These are phyloP conservation scores for Phyllosticta capitalensis DNA, from an alignment of 2,329 filamentous ascomycete species.

Conservation along the genomic window DNA sequence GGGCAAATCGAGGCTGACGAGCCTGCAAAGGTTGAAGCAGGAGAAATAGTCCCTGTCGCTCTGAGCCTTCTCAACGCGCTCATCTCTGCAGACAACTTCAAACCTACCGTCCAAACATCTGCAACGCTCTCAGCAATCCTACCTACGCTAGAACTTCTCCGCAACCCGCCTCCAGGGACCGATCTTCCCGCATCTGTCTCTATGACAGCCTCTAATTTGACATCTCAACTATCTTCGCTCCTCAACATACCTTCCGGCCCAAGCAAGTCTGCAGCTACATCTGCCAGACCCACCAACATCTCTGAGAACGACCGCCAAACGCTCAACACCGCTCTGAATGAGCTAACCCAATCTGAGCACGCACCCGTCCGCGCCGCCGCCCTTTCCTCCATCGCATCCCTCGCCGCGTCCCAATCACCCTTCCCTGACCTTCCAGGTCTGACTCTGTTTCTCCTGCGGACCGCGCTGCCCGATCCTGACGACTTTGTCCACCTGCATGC, in stretches of 20 bases:
- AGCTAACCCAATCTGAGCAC: conserved; percentile 18
- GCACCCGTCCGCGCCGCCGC: conserved; percentile 30
- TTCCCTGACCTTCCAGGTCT: conserved; percentile 58
- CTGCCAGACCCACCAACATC: conserved; percentile 30
- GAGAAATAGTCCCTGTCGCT: conserved; percentile 31
- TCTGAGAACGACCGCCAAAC: conserved; percentile 16
- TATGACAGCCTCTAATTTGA: conserved; percentile 1
- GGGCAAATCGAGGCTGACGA: not conserved
- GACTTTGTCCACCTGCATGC: conserved; percentile 64
- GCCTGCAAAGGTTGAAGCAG: conserved; percentile 18
- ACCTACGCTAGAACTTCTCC: conserved; percentile 20
- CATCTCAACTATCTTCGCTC: conserved; percentile 39
- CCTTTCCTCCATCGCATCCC: conserved; percentile 34
- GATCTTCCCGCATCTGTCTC: conserved; percentile 31
- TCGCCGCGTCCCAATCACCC: conserved; percentile 43
- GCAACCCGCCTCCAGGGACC: conserved; percentile 11
- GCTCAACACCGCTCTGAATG: conserved; percentile 1
- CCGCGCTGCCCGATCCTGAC: conserved; percentile 55
- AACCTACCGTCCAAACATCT: conserved; percentile 20
- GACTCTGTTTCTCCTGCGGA: conserved; percentile 54
- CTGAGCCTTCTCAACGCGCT: conserved; percentile 32
- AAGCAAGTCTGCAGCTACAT: not conserved
- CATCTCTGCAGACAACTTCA: conserved; percentile 25
- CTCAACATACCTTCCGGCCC: conserved; percentile 25
- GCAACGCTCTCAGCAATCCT: conserved; percentile 17